Base-by-base conservation (phyloP, 371 early-diverging fungal genomes). In the Haplosporangium sp. region DNA sequence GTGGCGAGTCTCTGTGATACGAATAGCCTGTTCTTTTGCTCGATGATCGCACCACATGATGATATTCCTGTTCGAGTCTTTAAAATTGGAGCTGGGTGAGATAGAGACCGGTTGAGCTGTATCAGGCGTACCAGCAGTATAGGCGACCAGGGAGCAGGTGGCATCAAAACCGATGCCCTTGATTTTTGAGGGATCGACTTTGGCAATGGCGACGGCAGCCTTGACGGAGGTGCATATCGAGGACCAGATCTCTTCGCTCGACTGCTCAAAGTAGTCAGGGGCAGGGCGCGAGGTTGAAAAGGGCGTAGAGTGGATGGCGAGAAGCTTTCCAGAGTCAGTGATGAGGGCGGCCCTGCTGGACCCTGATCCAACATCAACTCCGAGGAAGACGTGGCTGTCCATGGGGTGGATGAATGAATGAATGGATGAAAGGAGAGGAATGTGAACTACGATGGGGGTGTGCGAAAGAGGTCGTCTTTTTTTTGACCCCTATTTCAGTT, bases 21-120 rank as follows among this genome's bases (percentile, higher is more conserved):
- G 83, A 7, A 81, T 79, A 47, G 94, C 92, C 72, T 92, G 90
- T 0, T 85, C 84, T 10, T 82, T 82, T 4, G 92, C 91, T 6
- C 94, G 84, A 67, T 93, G 93, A 74, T 94, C 93, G 62, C 90
- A 89, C 94, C 94, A 94, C 69, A 94, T 80, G 53, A 93, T 90
- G 43, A 92, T 81, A 55, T 93, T 91, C 47, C 80, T 77, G 13
- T 81, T 59, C 47, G 87, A 59, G 43, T 86, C 81, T 36, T 76
- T 67, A 62, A 84, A 85, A 0, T 62, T 64, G 45, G 82, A 83
- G 48, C 70, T 71, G 9, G 81, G 73, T 41, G 86, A 83, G 21
- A 91, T 83, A 6, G 90, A 83, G 0, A 87, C 82, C 0, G 92
- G 90, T 1, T 71, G 47, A 2, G 85, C 86, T 11, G 83, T 53